Conservation (phyloP, 78 protist species). For the Dictyostelium discoideum region dicty_2.7 NC_007091.3:879501-880000, state of each 20-base stretch:
- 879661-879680: neutral
- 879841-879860: constrained; percentile 5
- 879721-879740: constrained; percentile 31
- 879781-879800: constrained; percentile 17
- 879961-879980: constrained; percentile 15
- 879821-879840: neutral
- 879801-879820: neutral
- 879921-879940: neutral
- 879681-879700: constrained; percentile 5
- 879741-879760: constrained; percentile 27
- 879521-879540: constrained; percentile 2
- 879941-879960: constrained; percentile 14
- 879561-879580: neutral
- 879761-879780: neutral
- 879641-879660: neutral
- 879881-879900: neutral
- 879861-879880: neutral
- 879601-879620: neutral
- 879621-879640: constrained; percentile 18
- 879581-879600: neutral
- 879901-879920: constrained; percentile 32
- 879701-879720: constrained; percentile 15
- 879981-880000: constrained; percentile 5
- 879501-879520: neutral
- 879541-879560: neutral